Evolutionary conservation across 2,329 filamentous ascomycete species (phyloP).

Genomic region (Pseudogymnoascus sp.): DNA sequence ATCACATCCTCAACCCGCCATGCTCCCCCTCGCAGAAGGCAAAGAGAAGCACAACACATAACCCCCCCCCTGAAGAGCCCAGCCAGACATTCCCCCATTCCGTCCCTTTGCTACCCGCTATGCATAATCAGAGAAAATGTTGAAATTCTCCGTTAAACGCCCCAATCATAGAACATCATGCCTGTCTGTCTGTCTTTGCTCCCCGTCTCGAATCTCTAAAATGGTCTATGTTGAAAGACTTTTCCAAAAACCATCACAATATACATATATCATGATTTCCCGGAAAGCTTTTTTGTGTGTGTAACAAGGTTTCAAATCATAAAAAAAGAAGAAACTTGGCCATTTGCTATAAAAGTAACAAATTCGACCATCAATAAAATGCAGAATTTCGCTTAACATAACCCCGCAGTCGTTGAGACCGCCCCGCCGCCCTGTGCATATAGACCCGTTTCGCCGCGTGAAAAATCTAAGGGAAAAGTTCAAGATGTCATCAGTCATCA

Average conservation of each 20-base stretch:
- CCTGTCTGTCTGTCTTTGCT: slow-evolving; percentile 23
- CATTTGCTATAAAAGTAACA: neutral
- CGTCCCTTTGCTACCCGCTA: neutral
- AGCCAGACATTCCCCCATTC: neutral
- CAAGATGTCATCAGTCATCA: slow-evolving; percentile 5
- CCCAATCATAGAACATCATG: slow-evolving; percentile 14
- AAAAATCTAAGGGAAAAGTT: slow-evolving; percentile 21
- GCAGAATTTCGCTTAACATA: slow-evolving; percentile 14
- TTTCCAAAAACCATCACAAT: slow-evolving; percentile 18
- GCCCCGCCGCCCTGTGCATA: slow-evolving; percentile 27
- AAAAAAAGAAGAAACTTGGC: neutral
- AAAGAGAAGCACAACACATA: neutral
- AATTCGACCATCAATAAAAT: neutral
- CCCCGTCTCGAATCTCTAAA: neutral
- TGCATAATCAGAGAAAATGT: slow-evolving; percentile 25
- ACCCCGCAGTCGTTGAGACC: slow-evolving; percentile 28
- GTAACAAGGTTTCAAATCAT: neutral
- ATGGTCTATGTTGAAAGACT: slow-evolving; percentile 34
- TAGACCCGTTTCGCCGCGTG: slow-evolving; percentile 27
- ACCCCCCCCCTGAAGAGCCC: neutral
- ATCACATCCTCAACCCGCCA: neutral
- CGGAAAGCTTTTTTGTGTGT: neutral
- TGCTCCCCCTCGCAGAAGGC: neutral
- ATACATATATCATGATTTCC: neutral
- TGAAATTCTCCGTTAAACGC: slow-evolving; percentile 32